These are phyloP conservation scores for Hypocrella siamensis DNA, from an alignment of 2,329 filamentous ascomycete genomes.

Conservation along the genomic window DNA sequence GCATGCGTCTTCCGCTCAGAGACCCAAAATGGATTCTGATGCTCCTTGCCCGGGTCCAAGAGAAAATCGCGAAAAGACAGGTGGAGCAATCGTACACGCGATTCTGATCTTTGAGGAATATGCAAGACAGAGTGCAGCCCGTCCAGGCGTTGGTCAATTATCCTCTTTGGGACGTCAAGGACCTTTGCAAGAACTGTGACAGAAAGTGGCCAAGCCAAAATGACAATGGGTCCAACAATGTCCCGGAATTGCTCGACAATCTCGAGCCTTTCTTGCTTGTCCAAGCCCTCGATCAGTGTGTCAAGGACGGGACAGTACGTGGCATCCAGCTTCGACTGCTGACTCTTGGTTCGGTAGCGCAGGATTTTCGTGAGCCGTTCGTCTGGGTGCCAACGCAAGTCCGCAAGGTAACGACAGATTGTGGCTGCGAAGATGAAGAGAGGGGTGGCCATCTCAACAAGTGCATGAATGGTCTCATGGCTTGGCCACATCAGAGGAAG, in stretches of 20 bases:
- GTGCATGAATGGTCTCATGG: not conserved
- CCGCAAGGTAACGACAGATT: not conserved
- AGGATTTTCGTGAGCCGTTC: not conserved
- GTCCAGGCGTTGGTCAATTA: not conserved
- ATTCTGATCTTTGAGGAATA: not conserved
- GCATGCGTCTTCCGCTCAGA: not conserved
- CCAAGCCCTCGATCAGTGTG: not conserved
- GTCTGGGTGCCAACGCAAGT: not conserved
- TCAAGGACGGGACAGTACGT: not conserved
- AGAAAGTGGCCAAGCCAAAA: not conserved
- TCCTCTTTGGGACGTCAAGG: not conserved
- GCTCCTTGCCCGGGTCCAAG: not conserved
- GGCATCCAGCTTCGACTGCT: not conserved
- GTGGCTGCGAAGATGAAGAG: slow-evolving; percentile 1
- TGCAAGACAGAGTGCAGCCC: not conserved
- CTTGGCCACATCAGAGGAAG: not conserved
- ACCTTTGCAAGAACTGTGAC: not conserved
- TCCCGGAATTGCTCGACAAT: not conserved
- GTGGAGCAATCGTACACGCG: not conserved
- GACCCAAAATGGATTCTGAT: slow-evolving; percentile 1
- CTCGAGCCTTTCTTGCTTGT: not conserved
- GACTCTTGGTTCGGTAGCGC: not conserved
- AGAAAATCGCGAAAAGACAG: slow-evolving; percentile 1
- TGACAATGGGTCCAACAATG: slow-evolving; percentile 1
- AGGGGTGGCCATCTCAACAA: slow-evolving; percentile 7